These are phyloP conservation scores for Ascochyta viciae-villosae DNA, from an alignment of 2,329 filamentous ascomycete genomes.

Conservation along the genomic window DNA sequence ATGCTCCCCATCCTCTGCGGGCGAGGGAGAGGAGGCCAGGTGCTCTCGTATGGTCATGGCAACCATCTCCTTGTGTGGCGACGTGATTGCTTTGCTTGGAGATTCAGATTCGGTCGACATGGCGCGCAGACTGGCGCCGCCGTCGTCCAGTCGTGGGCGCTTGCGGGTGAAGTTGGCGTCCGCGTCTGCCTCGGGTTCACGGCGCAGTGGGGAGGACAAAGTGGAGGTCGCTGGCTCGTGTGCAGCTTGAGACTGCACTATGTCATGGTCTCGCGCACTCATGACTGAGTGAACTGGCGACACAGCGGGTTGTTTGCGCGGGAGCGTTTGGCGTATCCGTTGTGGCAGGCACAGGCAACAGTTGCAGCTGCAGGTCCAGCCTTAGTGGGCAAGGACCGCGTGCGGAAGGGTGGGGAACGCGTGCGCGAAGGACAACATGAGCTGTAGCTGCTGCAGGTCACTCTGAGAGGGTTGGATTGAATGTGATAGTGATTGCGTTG, in stretches of 20 bases:
- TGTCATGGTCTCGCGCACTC: slow-evolving; percentile 41
- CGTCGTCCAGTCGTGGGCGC: slow-evolving; percentile 53
- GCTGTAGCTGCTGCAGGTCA: slow-evolving; percentile 21
- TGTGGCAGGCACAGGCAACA: slow-evolving; percentile 33
- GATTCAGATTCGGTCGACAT: slow-evolving; percentile 39
- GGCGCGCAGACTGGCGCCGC: slow-evolving; percentile 37
- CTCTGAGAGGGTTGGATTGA: slow-evolving; percentile 6
- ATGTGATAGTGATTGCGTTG: slow-evolving; percentile 70
- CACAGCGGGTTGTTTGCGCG: slow-evolving; percentile 23
- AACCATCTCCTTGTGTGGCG: slow-evolving; percentile 35
- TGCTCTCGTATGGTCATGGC: slow-evolving; percentile 52
- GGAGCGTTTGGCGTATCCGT: slow-evolving; percentile 24
- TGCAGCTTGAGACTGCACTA: slow-evolving; percentile 45
- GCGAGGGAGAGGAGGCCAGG: slow-evolving; percentile 37
- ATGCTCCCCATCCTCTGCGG: slow-evolving; percentile 22
- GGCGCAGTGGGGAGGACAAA: slow-evolving; percentile 46
- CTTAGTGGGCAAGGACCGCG: slow-evolving; percentile 33
- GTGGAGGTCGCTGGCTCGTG: slow-evolving; percentile 36
- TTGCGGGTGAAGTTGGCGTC: slow-evolving; percentile 55
- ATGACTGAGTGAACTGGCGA: slow-evolving; percentile 36
- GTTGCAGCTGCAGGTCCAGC: slow-evolving; percentile 27
- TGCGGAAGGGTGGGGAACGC: slow-evolving; percentile 24
- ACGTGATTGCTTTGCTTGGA: slow-evolving; percentile 20
- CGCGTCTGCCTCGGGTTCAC: slow-evolving; percentile 55
- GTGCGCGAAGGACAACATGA: slow-evolving; percentile 35